Evolutionary conservation across 2,329 filamentous ascomycete genomes (phyloP).

Genomic region (Calonectria hongkongensis): DNA sequence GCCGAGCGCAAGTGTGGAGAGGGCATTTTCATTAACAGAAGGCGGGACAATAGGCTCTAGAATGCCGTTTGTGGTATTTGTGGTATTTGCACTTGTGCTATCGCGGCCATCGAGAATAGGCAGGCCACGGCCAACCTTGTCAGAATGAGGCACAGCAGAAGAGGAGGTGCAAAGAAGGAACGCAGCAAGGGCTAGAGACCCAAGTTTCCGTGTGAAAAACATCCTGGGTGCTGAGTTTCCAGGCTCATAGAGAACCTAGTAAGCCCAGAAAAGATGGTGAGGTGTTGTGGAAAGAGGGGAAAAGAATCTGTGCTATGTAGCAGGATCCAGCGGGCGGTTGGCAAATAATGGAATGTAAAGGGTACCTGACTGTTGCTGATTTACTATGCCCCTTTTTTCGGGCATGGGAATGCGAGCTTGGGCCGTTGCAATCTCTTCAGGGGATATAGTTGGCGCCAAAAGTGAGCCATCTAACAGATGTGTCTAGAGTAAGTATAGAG

Average conservation of each 20-base stretch:
- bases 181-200: not conserved
- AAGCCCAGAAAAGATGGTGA: not conserved
- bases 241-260: not conserved
- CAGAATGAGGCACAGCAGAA: not conserved
- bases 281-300: not conserved
- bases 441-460: not conserved
- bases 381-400: not conserved
- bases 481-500: not conserved
- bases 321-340: not conserved
- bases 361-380: too few relatives aligned
- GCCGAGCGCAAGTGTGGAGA: conserved; percentile 26
- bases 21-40: conserved; percentile 26
- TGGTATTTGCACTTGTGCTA: not conserved
- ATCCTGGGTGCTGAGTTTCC: not conserved
- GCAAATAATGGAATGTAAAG: not conserved
- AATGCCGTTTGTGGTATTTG: not conserved
- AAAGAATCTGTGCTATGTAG: not conserved
- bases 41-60: conserved; percentile 44
- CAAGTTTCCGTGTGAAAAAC: not conserved
- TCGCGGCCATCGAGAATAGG: not conserved
- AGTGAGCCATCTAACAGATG: not conserved
- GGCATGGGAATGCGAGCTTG: not conserved
- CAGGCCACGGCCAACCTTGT: not conserved
- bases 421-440: not conserved
- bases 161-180: not conserved